Base-by-base conservation (phyloP, 306 rosid genomes). In the Begonia masoniana region DNA sequence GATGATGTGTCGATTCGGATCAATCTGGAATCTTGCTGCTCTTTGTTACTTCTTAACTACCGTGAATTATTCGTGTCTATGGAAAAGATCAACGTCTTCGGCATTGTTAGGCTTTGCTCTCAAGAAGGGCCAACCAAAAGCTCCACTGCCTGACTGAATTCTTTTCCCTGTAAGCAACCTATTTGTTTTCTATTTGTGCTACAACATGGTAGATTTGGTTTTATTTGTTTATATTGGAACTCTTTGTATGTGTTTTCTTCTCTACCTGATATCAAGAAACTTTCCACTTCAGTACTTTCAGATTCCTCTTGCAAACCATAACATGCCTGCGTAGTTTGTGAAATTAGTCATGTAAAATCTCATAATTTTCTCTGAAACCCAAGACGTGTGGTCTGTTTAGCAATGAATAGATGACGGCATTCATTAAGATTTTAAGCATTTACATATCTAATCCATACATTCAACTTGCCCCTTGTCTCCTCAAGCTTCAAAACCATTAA, bases 1-100 rank as follows among this genome's bases (percentile, higher is more conserved):
- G 91, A 79, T 51, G 48, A 63, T 39, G 62, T 45, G 75, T 63
- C 68, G 77, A 60, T 63, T 59, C 31, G 24, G 72, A 74, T 62
- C 71, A 57, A 68, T 68, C 62, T 51, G 71, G 66, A 78, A 46
- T 65, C 24, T 70, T 64, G 72, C 68, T 19, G 72, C 66, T 66
- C 76, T 71, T 68, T 71, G 66, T 21, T 58, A 59, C 63, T 55
- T 61, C 58, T 61, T 47, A 31, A 2, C 13, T 43, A 43, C 13
- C 47, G 47, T 43, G 47, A 9, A 43, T 43, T 2, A 43, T 1
- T 43, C 1, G 49, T 6, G 1, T 45, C 13, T 10, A 4, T 45
- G 49, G 49, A 45, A 45, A n/a, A 11, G 49, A 45, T 45, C 15
- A 6, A 0, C 39, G 3, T 7, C 39, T 31, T 4, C 39, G 9